Base-by-base conservation (phyloP, 169 alveolate genomes). In the Theileria orientalis region DNA sequence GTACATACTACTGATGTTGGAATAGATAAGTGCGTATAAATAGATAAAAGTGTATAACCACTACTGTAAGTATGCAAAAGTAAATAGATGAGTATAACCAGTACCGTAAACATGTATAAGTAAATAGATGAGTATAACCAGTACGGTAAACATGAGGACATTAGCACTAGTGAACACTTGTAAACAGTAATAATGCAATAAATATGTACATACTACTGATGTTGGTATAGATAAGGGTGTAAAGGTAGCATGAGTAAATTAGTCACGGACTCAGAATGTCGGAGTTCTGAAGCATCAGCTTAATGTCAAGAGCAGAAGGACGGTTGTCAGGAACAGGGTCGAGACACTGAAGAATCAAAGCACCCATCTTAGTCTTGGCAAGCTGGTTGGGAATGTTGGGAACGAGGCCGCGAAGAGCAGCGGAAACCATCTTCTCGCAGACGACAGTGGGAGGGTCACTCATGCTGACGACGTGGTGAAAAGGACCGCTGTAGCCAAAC, bases 251-350 rank as follows among this genome's bases (percentile, higher is more conserved):
- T n/a, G n/a, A n/a, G n/a, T n/a, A n/a, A n/a, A n/a, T n/a, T n/a
- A n/a, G n/a, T n/a, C n/a, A n/a, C n/a, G n/a, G n/a, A n/a, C n/a
- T n/a, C 3, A 63, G 57, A 27, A 77, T 85, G 40, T 92, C 94
- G 25, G 91, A 84, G 6, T 75, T 79, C 59, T 46, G 79, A 59
- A 90, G 86, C 40, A 90, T 70, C 33, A 75, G 68, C 33, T 83
- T 76, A 30, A 92, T 86, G 23, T 87, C 93, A 0, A 72, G 75
- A 6, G 96, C 96, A 23, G 93, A 83, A 33, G 96, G 96, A 7
- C 96, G 54, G 16, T 76, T 73, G 19, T 57, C 52, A 33, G 96
- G 92, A 56, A 90, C 90, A 14, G 83, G 83, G 42, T 86, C 52
- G 19, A 92, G 83, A 29, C 95, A 92, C 23, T 83, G 83, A 6